These are phyloP conservation scores for Alternaria atra DNA, from an alignment of 2,329 filamentous ascomycete species.

Conservation along the genomic window DNA sequence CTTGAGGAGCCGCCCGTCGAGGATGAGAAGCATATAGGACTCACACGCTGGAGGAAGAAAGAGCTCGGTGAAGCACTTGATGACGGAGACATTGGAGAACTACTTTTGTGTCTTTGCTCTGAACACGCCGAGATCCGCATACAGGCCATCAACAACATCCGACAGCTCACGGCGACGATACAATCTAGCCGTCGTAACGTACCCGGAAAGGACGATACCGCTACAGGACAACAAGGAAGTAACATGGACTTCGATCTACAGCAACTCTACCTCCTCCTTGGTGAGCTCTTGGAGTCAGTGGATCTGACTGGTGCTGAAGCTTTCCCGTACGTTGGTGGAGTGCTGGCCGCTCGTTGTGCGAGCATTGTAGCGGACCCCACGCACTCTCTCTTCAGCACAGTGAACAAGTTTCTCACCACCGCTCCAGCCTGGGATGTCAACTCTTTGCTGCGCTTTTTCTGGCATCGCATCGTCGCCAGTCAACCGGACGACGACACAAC, in stretches of 20 bases:
- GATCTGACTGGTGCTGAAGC: conserved; percentile 44
- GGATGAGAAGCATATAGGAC: conserved; percentile 55
- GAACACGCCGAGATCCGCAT: conserved; percentile 77
- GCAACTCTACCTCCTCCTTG: conserved; percentile 80
- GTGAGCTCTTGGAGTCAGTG: conserved; percentile 79
- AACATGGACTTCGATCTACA: conserved; percentile 71
- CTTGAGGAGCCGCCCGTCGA: conserved; percentile 53
- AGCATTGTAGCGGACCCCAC: conserved; percentile 77
- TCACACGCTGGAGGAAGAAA: conserved; percentile 75
- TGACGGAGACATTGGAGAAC: conserved; percentile 73
- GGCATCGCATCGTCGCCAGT: conserved; percentile 76
- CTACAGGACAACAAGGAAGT: conserved; percentile 14
- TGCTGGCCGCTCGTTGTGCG: conserved; percentile 77
- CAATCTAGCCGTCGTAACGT: conserved; percentile 47
- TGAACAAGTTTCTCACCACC: conserved; percentile 83
- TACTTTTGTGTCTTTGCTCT: conserved; percentile 81
- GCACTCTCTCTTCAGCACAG: conserved; percentile 83
- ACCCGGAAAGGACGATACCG: neutral
- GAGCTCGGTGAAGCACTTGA: conserved; percentile 81
- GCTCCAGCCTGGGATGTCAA: conserved; percentile 75
- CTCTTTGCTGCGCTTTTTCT: conserved; percentile 66
- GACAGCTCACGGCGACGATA: conserved; percentile 66
- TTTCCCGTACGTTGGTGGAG: conserved; percentile 76
- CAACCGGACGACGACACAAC: conserved; percentile 78
- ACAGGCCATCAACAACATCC: conserved; percentile 76